Evolutionary conservation across 306 rosid genomes (phyloP), one percentile per base, ranked within the genome.

Genomic region (Vachellia collinsii): DNA sequence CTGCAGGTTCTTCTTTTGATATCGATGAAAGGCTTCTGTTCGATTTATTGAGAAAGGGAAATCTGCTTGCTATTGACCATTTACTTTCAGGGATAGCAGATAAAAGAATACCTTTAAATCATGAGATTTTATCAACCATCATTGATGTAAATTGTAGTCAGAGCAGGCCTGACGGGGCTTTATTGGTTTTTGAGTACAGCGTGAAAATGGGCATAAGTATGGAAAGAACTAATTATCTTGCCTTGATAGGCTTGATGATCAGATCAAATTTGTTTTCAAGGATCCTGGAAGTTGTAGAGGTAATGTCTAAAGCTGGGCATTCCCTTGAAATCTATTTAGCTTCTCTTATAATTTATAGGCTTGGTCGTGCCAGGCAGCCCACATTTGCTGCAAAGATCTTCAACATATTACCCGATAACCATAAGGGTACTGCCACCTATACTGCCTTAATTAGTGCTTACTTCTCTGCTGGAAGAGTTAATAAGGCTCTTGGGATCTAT

Each of bases 401-500:
- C 81, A 81, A 83, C 83, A 51, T 86, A 39, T 85, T 94, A 86
- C 90, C 92, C n/a, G 85, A 81, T 79, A 91, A 85, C 79, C 89
- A 83, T 64, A 90, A 88, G 87, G 88, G 94, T 80, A 80, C 86
- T 44, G 88, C 94, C 75, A 86, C 97, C 79, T 94, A 88, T 83
- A 94, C 96, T 80, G 90, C 97, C 85, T 80, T 94, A 83, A 87
- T 90, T 22, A 87, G 88, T 53, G 91, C 69, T 72, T 92, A 89
- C 80, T 88, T 89, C 82, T 86, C 88, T 54, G 88, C 86, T 79
- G 89, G 89, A 74, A 89, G 88, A 80, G 86, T 82, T 85, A 86
- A 83, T 39, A 84, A 83, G 82, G 96, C 92, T 53, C 97, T 92
- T 61, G 79, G 83, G 83, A 82, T 86, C 77, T 89, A 76, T 54